Conservation (phyloP, 2,329 filamentous ascomycete genomes). For the Coniochaeta hoffmannii region DNA sequence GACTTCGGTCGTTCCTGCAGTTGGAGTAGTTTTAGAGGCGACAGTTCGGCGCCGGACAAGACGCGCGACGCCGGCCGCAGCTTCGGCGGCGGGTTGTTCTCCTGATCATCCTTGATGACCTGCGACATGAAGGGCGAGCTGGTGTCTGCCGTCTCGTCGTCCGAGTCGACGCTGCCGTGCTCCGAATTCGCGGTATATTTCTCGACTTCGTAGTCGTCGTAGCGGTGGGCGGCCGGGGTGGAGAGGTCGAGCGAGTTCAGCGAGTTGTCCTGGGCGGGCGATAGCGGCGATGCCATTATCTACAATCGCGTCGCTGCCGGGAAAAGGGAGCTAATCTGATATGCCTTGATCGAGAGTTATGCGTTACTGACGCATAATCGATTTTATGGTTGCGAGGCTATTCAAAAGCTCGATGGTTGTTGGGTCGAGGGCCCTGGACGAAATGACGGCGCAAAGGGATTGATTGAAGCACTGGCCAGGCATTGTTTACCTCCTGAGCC, state of each 20-base stretch:
- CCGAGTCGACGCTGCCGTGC: slow-evolving; percentile 17
- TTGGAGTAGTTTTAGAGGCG: slow-evolving; percentile 48
- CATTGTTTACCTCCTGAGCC: slow-evolving; percentile 1
- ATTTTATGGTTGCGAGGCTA: neutral
- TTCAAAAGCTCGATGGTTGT: neutral
- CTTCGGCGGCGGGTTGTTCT: slow-evolving; percentile 29
- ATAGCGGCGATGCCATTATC: slow-evolving; percentile 33
- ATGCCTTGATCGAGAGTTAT: neutral
- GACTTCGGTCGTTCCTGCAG: slow-evolving; percentile 4
- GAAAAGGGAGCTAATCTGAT: neutral
- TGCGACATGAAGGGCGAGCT: slow-evolving; percentile 22
- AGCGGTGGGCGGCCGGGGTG: slow-evolving; percentile 21
- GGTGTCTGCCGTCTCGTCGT: slow-evolving; percentile 10
- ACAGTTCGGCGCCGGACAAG: slow-evolving; percentile 48
- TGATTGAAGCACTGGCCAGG: neutral
- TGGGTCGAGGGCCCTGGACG: neutral
- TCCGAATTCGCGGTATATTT: slow-evolving; percentile 17
- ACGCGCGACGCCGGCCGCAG: slow-evolving; percentile 44
- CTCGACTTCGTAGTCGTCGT: slow-evolving; percentile 26
- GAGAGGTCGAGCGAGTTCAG: slow-evolving; percentile 33
- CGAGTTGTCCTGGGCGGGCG: slow-evolving; percentile 27
- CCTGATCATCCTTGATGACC: slow-evolving; percentile 22
- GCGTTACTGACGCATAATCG: neutral
- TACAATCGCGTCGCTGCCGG: neutral
- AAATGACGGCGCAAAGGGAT: neutral